phyloP scores from a whole-genome alignment of 352 stramenopile genomes.

The Phytophthora pisi region DNA sequence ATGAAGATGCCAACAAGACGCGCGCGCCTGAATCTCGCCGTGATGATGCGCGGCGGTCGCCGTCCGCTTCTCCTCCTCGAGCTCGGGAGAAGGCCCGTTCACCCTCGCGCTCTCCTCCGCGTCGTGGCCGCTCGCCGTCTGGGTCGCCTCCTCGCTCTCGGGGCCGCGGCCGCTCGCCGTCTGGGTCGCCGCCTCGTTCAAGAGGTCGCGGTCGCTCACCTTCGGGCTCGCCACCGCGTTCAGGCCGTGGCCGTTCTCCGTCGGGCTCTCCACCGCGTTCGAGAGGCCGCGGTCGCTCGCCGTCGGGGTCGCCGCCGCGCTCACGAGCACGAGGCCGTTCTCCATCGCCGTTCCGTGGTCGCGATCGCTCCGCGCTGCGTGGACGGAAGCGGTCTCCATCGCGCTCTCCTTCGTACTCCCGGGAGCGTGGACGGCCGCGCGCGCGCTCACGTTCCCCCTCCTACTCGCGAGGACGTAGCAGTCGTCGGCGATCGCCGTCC shows the following conservation, averaged over 20 bases:
- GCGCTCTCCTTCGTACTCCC: slow-evolving; percentile 29
- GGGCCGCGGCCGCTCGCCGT: slow-evolving; percentile 30
- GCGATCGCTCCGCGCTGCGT: slow-evolving; percentile 27
- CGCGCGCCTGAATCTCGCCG: slow-evolving; percentile 15
- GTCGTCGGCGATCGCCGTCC: slow-evolving; percentile 37
- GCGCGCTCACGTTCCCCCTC: slow-evolving; percentile 38
- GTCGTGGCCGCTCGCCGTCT: slow-evolving; percentile 14
- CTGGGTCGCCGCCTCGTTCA: slow-evolving; percentile 27
- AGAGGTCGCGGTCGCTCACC: slow-evolving; percentile 18
- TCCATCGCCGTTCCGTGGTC: slow-evolving; percentile 23
- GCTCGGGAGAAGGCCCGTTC: slow-evolving; percentile 16
- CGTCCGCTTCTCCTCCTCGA: slow-evolving; percentile 10
- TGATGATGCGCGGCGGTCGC: slow-evolving; percentile 18
- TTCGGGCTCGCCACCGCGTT: slow-evolving; percentile 34
- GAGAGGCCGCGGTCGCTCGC: slow-evolving; percentile 34
- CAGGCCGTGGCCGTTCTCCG: slow-evolving; percentile 22
- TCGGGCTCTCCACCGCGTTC: slow-evolving; percentile 25
- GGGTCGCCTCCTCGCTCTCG: slow-evolving; percentile 24
- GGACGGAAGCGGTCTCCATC: slow-evolving; percentile 32
- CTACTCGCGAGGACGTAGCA: slow-evolving; percentile 30
- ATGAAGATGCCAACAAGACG: slow-evolving; percentile 28
- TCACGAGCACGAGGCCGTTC: slow-evolving; percentile 30
- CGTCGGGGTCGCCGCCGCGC: slow-evolving; percentile 34
- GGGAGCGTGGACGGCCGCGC: slow-evolving; percentile 25
- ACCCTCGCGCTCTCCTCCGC: slow-evolving; percentile 9